Percentiles rank a stretch among this genome's conserved stretches.
These are phyloP conservation scores for Eucalyptus grandis DNA, from an alignment of 345 rosid genomes.

Conservation along the genomic window DNA sequence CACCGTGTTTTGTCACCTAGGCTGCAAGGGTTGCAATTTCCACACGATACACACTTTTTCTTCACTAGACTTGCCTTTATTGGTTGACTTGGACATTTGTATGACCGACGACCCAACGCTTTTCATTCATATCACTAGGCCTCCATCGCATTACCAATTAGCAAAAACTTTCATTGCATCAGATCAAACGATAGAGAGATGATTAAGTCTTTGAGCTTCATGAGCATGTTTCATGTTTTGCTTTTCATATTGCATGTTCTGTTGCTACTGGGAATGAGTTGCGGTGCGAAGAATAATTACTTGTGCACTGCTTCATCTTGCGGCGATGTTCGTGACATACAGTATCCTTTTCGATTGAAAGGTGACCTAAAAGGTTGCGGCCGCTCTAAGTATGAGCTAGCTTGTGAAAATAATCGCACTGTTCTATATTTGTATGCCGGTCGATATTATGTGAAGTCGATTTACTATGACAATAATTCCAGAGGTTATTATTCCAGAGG, in stretches of 20 bases:
- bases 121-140: no score
- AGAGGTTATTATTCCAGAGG: fast-evolving
- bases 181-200: not conserved
- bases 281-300: fast-evolving
- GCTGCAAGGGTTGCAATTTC: no score
- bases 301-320: not conserved
- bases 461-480: fast-evolving
- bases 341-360: not conserved
- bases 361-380: fast-evolving
- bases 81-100: not conserved
- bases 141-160: no score
- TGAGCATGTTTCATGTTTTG: not conserved
- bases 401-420: fast-evolving
- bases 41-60: no score
- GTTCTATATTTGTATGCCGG: fast-evolving
- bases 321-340: not conserved
- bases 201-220: not conserved
- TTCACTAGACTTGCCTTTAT: no score
- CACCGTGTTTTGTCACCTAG: no score
- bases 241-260: not conserved
- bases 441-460: not conserved
- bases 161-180: not conserved
- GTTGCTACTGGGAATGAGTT: fast-evolving
- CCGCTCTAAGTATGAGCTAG: not conserved
- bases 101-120: fast-evolving